Conservation (phyloP, 176 grass and related monocot genomes). For the Aechmea fasciata region DNA sequence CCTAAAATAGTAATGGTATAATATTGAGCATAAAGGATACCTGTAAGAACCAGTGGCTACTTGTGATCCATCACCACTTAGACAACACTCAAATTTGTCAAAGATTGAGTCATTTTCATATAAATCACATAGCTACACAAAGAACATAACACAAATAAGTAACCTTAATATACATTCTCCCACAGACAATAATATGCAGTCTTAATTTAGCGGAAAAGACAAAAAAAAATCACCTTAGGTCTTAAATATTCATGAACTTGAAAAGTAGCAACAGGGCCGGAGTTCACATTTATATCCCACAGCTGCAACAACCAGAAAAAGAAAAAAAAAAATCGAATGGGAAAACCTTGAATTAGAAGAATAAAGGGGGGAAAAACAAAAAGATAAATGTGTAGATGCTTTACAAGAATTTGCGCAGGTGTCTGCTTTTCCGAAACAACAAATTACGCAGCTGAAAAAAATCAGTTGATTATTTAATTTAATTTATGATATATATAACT, state of each 20-base stretch:
- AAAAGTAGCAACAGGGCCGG: slow-evolving; percentile 80
- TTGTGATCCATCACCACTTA: slow-evolving; percentile 79
- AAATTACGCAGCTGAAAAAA: no score
- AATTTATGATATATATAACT: no score
- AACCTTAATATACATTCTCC: neutral
- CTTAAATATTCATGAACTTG: slow-evolving; percentile 93
- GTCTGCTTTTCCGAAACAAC: no score
- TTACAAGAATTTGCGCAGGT: neutral
- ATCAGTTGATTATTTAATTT: no score
- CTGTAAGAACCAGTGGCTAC: slow-evolving; percentile 98
- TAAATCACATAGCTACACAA: slow-evolving; percentile 84
- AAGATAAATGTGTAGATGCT: neutral
- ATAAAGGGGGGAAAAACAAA: neutral
- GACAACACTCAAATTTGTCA: slow-evolving; percentile 95
- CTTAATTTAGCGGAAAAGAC: slow-evolving; percentile 1
- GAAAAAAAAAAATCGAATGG: neutral
- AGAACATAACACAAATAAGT: slow-evolving; percentile 5
- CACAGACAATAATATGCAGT: neutral
- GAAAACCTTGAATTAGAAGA: neutral
- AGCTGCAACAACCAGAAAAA: slow-evolving; percentile 43
- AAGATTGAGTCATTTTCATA: slow-evolving; percentile 99
- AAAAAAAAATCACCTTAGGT: slow-evolving; percentile 65
- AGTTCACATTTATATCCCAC: slow-evolving; percentile 95
- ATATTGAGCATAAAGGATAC: slow-evolving; percentile 26
- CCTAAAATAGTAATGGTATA: slow-evolving; percentile 4